Evolutionary conservation across 2,329 filamentous ascomycete genomes (phyloP).

Genomic region (Trichoderma atrobrunneum): DNA sequence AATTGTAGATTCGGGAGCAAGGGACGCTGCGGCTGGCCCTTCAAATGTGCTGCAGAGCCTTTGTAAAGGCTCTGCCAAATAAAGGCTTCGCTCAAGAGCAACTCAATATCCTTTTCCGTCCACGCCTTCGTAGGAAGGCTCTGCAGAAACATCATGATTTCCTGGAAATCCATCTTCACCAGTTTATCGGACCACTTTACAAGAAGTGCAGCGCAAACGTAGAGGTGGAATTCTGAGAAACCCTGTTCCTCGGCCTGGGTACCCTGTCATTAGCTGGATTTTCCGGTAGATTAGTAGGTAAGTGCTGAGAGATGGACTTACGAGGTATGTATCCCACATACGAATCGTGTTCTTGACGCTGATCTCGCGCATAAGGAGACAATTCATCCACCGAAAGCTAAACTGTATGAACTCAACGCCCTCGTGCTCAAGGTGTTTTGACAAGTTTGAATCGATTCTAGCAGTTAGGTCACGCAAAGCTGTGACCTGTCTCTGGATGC

Average conservation of each 20-base stretch:
- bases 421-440: constrained; percentile 85
- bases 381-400: constrained; percentile 99
- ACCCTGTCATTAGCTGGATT: background rate
- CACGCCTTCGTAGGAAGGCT: constrained; percentile 87
- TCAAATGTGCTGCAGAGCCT: constrained; percentile 85
- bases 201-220: constrained; percentile 95
- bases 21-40: constrained; percentile 45
- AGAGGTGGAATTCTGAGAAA: constrained; percentile 96
- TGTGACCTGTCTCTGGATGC: constrained; percentile 90
- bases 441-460: constrained; percentile 78
- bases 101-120: constrained; percentile 97
- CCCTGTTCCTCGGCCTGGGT: constrained; percentile 91
- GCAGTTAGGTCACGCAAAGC: constrained; percentile 86
- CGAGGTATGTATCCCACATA: constrained; percentile 99
- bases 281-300: constrained; percentile 1
- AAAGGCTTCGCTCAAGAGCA: constrained; percentile 92
- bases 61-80: constrained; percentile 99
- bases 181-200: constrained; percentile 98
- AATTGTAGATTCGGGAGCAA: constrained; percentile 38
- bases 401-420: constrained; percentile 99
- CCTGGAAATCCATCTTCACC: constrained; percentile 95
- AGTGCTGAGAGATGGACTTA: constrained; percentile 43
- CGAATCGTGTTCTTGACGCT: constrained; percentile 94
- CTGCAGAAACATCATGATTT: constrained; percentile 99
- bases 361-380: constrained; percentile 94